phyloP scores from a whole-genome alignment of 23 red algal genomes.

The Chondrus crispus region DNA sequence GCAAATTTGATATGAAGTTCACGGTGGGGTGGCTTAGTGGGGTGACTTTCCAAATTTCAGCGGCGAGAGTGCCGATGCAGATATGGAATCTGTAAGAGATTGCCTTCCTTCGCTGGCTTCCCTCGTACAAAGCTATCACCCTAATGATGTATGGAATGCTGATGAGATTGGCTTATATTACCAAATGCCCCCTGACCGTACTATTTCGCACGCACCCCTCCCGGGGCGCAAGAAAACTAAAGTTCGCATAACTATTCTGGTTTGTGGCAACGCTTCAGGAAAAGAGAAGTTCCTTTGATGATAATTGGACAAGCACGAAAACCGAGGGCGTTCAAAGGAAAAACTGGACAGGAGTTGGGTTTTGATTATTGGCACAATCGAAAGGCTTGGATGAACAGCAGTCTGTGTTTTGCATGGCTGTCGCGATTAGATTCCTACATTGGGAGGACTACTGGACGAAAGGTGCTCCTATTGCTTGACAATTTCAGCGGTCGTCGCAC shows the following conservation, averaged over 20 bases:
- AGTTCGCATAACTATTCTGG: not conserved
- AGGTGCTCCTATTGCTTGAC: slow-evolving; percentile 8
- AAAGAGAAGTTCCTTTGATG: not conserved
- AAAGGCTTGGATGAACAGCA: not conserved
- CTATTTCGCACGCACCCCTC: not conserved
- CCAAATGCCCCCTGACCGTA: not conserved
- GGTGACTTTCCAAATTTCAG: not conserved
- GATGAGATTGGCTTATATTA: slow-evolving; percentile 14
- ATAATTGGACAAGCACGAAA: not conserved
- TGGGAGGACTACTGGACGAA: not conserved
- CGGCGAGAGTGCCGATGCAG: not conserved
- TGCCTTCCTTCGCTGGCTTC: not conserved
- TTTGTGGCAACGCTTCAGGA: not conserved
- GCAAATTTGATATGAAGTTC: not conserved
- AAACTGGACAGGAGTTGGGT: not conserved
- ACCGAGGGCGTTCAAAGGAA: not conserved
- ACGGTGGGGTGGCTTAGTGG: not conserved
- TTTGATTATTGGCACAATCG: not conserved
- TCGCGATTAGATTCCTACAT: not conserved
- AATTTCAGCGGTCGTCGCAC: not conserved
- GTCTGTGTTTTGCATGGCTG: not conserved
- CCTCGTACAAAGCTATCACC: not conserved
- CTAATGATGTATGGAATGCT: not conserved
- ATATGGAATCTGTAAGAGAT: not conserved
- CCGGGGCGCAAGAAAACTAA: not conserved